A percentile compares a stretch with the other conserved stretches of the same genome.
phyloP scores from a whole-genome alignment of 441 rosid species.

The Euphorbia schlechtendalii region DNA sequence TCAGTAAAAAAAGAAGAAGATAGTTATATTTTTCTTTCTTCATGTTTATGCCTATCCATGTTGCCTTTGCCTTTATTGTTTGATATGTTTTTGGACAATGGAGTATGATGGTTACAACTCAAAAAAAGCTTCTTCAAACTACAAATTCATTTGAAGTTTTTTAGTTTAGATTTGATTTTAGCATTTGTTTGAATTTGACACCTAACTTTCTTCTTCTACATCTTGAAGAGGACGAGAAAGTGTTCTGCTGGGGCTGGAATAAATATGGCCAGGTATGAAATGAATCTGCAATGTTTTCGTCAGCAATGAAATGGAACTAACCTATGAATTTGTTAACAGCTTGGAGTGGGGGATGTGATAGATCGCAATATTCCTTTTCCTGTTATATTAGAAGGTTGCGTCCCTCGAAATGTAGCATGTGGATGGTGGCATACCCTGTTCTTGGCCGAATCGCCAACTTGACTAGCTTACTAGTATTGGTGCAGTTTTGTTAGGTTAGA shows the following conservation, averaged over 20 bases:
- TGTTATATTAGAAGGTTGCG: constrained; percentile 53
- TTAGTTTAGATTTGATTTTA: not conserved
- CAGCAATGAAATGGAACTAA: not conserved
- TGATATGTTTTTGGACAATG: no score
- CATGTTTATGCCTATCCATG: not conserved
- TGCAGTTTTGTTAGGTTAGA: constrained; percentile 62
- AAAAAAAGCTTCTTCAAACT: no score
- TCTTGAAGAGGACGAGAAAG: constrained; percentile 59
- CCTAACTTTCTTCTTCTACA: constrained; percentile 18
- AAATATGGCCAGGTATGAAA: constrained; percentile 86
- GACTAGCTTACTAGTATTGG: constrained; percentile 25
- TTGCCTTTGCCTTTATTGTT: no score
- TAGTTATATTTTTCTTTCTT: no score
- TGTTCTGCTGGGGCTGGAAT: constrained; percentile 99
- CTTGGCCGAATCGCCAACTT: constrained; percentile 50
- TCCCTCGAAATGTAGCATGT: constrained; percentile 64
- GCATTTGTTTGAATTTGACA: not conserved
- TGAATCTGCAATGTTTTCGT: not conserved
- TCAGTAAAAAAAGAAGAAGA: no score
- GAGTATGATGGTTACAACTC: not conserved
- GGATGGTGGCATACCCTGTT: constrained; percentile 99
- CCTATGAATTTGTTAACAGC: constrained; percentile 40
- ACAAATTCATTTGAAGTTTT: not conserved
- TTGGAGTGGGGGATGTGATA: constrained; percentile 87
- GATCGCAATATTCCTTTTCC: constrained; percentile 76